A percentile compares a stretch with the other conserved stretches of the same genome.
Conservation (phyloP, 2,329 filamentous ascomycete genomes). For the Clonostachys solani region DNA sequence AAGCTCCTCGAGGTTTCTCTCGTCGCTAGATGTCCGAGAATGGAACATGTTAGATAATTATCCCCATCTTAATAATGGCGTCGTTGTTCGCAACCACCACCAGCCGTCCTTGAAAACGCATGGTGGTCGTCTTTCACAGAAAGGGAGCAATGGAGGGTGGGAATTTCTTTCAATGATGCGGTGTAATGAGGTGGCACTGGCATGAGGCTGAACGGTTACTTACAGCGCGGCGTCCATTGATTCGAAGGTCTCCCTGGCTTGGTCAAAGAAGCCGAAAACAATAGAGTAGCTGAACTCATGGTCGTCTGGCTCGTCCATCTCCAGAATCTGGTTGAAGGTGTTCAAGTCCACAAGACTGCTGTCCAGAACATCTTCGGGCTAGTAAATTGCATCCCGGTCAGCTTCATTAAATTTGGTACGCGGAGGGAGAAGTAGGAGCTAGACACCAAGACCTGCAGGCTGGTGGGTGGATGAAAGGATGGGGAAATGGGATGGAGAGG, state of each 20-base stretch:
- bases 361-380: slow-evolving; percentile 22
- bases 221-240: slow-evolving; percentile 84
- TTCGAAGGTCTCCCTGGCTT: slow-evolving; percentile 80
- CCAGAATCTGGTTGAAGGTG: slow-evolving; percentile 92
- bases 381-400: not conserved
- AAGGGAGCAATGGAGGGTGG: too few species aligned
- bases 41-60: not conserved
- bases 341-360: slow-evolving; percentile 53
- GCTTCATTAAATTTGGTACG: not conserved
- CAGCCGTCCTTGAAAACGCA: too few species aligned
- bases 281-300: slow-evolving; percentile 86
- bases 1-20: slow-evolving; percentile 67
- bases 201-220: slow-evolving; percentile 28
- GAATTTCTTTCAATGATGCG: too few species aligned
- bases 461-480: not conserved
- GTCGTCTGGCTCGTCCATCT: slow-evolving; percentile 93
- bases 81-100: too few species aligned
- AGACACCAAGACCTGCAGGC: not conserved
- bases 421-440: too few species aligned
- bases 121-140: not conserved
- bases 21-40: slow-evolving; percentile 44
- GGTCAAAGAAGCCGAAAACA: slow-evolving; percentile 88
- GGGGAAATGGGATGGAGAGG: not conserved
- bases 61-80: not conserved
- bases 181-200: not conserved